Conservation (phyloP, 2,329 filamentous ascomycete genomes). For the Mariannaea elegans region DNA sequence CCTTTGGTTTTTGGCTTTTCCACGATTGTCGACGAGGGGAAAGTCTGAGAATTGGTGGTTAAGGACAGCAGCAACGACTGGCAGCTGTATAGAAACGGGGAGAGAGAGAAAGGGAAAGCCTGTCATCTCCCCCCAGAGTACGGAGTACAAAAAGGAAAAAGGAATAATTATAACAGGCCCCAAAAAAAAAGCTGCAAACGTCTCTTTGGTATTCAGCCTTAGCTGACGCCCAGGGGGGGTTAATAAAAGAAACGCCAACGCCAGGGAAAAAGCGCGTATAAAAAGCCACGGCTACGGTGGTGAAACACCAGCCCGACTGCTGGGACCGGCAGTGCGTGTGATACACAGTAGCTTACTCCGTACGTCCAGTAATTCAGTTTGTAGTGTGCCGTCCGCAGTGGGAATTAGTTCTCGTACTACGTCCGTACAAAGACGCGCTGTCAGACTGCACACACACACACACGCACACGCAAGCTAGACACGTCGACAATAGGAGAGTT, state of each 20-base stretch:
- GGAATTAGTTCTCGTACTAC: constrained; percentile 6
- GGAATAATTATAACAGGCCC: not conserved
- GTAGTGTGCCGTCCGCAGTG: not conserved
- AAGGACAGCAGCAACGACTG: constrained; percentile 19
- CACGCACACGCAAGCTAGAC: not conserved
- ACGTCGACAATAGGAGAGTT: not conserved
- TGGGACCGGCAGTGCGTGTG: not conserved
- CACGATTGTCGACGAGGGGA: constrained; percentile 12
- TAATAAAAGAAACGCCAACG: constrained; percentile 12
- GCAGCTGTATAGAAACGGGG: constrained; percentile 6
- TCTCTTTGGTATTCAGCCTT: not conserved
- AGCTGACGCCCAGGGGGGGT: constrained; percentile 14
- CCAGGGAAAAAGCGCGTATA: not conserved
- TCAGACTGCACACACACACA: not conserved
- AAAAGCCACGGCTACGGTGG: constrained; percentile 15
- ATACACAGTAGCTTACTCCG: not conserved
- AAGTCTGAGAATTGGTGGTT: not conserved
- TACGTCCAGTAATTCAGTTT: not conserved
- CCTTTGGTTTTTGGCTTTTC: constrained; percentile 7
- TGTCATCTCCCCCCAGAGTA: not conserved
- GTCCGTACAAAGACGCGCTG: not conserved
- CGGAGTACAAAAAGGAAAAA: not conserved
- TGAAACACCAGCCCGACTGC: constrained; percentile 19
- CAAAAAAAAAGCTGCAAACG: not conserved
- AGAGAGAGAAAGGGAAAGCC: not conserved